phyloP scores from a whole-genome alignment of 495 filamentous ascomycete species.

The Hyaloscypha finlandica region DNA sequence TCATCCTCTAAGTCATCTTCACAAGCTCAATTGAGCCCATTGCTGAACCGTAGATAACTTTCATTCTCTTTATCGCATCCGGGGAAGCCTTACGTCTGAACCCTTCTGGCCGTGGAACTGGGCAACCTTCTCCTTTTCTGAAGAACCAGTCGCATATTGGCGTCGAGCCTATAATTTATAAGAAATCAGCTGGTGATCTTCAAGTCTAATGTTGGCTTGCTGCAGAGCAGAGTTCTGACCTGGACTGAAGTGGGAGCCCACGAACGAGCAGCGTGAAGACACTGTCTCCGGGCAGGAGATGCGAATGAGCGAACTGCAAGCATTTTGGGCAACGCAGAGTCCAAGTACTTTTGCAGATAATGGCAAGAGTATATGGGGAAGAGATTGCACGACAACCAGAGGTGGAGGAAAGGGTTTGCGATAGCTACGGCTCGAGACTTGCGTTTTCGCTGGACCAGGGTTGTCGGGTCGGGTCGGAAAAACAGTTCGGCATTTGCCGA shows the following conservation, averaged over 20 bases:
- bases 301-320: constrained; percentile 51
- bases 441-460: neutral
- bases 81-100: constrained; percentile 66
- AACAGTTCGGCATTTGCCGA: constrained; percentile 17
- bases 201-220: neutral
- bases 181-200: neutral
- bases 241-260: constrained; percentile 28
- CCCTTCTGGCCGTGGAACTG: constrained; percentile 91
- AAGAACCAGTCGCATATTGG: constrained; percentile 32
- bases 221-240: constrained; percentile 15
- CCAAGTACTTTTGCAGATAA: constrained; percentile 19
- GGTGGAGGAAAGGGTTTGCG: constrained; percentile 32
- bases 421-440: constrained; percentile 20
- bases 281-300: constrained; percentile 54
- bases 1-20: neutral
- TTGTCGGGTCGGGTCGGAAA: constrained; percentile 7
- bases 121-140: constrained; percentile 72
- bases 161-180: constrained; percentile 29
- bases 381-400: constrained; percentile 30
- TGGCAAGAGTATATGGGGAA: constrained; percentile 33
- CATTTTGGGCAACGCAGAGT: constrained; percentile 41
- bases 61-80: constrained; percentile 15
- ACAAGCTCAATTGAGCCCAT: constrained; percentile 26
- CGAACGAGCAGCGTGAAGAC: constrained; percentile 44
- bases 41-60: constrained; percentile 9